Percentiles rank a stretch among this genome's conserved stretches.
Conservation (phyloP, 192 early-diverging fungal genomes). For the Geosiphon pyriformis region DNA sequence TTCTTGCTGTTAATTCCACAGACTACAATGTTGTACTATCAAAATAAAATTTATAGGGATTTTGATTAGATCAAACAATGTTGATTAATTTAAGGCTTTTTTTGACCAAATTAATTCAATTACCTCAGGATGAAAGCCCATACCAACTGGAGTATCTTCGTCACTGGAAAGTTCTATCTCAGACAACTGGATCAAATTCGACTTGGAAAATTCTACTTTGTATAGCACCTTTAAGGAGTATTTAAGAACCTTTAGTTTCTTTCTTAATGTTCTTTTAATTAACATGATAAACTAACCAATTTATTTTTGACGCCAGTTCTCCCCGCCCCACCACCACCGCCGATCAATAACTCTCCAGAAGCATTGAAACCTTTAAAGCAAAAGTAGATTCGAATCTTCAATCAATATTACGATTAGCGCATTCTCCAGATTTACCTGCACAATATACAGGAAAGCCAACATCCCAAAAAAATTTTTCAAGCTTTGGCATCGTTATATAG, state of each 20-base stretch:
- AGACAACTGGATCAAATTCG: slow-evolving; percentile 27
- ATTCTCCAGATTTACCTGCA: slow-evolving; percentile 7
- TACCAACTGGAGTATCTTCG: slow-evolving; percentile 82
- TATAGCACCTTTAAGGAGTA: slow-evolving; percentile 47
- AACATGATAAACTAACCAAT: slow-evolving; percentile 45
- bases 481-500: not conserved
- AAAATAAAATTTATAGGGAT: not conserved
- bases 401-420: not conserved
- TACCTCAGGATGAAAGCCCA: slow-evolving; percentile 77
- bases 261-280: not conserved
- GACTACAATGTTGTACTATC: slow-evolving; percentile 51
- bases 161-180: slow-evolving; percentile 46
- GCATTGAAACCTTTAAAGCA: slow-evolving; percentile 52
- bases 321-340: slow-evolving; percentile 83
- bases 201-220: slow-evolving; percentile 36
- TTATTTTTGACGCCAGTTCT: slow-evolving; percentile 84
- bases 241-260: slow-evolving; percentile 1
- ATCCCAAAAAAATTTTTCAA: not conserved
- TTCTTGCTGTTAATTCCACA: slow-evolving; percentile 69
- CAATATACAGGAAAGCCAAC: slow-evolving; percentile 20
- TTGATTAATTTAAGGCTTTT: not conserved
- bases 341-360: slow-evolving; percentile 57
- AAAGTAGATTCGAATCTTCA: too few species aligned
- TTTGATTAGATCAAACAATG: not conserved
- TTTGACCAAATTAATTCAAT: not conserved